phyloP scores from a whole-genome alignment of 306 rosid genomes.

The Trifolium pratense region DNA sequence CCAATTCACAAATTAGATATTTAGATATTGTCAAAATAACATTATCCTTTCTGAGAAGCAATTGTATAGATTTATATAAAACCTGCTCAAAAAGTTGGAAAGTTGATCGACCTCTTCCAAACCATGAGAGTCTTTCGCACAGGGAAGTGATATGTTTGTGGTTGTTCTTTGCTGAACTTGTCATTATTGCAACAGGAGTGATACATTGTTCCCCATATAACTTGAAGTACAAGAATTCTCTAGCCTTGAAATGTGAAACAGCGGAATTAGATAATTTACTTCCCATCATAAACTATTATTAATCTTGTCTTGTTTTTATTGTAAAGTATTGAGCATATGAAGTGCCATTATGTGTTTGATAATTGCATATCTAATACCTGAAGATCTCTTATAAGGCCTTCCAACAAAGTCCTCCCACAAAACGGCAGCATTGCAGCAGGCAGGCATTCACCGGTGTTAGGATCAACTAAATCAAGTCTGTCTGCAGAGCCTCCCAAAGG shows the following conservation, averaged over 20 bases:
- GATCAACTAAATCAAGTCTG: constrained; percentile 92
- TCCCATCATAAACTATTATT: constrained; percentile 14
- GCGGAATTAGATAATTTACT: constrained; percentile 33
- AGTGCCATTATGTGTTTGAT: constrained; percentile 28
- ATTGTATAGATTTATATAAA: constrained; percentile 42
- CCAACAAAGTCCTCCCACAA: constrained; percentile 97
- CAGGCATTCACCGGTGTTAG: constrained; percentile 86
- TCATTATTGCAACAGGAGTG: constrained; percentile 98
- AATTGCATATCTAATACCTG: constrained; percentile 73
- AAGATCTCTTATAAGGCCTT: constrained; percentile 94
- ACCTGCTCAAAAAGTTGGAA: constrained; percentile 98
- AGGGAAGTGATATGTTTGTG: constrained; percentile 69
- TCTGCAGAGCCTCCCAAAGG: constrained; percentile 99
- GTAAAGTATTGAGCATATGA: constrained; percentile 30
- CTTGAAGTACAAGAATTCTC: constrained; percentile 96
- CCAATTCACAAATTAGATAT: constrained; percentile 52
- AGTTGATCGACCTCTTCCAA: constrained; percentile 94
- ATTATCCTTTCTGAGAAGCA: constrained; percentile 32
- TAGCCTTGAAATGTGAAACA: constrained; percentile 68
- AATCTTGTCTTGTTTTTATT: constrained; percentile 37
- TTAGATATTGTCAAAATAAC: constrained; percentile 40
- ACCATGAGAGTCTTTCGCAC: constrained; percentile 87
- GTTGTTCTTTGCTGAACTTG: constrained; percentile 95
- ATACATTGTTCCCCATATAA: constrained; percentile 81
- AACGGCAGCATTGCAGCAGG: constrained; percentile 98